Evolutionary conservation across 805 yeast genomes (phyloP).

Genomic region (Pichia pseudocactophila): DNA sequence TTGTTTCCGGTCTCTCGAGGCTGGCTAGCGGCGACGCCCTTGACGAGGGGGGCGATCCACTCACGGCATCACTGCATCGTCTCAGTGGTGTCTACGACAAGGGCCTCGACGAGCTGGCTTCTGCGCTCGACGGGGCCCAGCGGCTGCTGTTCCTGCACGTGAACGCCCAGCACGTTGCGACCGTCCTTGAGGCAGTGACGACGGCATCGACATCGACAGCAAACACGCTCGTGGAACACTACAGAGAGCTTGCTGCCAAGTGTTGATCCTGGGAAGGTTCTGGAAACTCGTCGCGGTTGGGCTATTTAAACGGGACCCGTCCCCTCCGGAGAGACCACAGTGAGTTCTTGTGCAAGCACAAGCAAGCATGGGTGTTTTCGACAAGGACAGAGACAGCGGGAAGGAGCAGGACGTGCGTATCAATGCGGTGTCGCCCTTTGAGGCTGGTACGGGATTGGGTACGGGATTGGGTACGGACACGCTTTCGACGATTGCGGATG

Average conservation of each 20-base stretch:
- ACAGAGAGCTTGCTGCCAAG: neutral
- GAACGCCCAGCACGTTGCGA: constrained; percentile 56
- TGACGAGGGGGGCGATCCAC: constrained; percentile 50
- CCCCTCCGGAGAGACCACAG: too few species aligned
- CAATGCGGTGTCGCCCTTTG: constrained; percentile 5
- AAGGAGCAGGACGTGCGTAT: constrained; percentile 1
- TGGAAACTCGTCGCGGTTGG: neutral
- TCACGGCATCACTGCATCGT: constrained; percentile 58
- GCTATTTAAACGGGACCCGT: neutral
- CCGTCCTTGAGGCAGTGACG: constrained; percentile 33
- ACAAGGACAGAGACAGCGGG: neutral
- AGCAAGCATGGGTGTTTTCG: neutral
- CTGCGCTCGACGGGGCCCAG: constrained; percentile 31
- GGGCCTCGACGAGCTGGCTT: constrained; percentile 61
- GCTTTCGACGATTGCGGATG: neutral
- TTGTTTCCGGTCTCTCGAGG: constrained; percentile 61
- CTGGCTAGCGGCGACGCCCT: constrained; percentile 30
- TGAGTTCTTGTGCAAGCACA: too few species aligned
- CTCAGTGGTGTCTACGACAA: constrained; percentile 75
- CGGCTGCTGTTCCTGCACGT: constrained; percentile 68
- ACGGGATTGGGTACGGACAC: too few species aligned
- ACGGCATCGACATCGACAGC: neutral
- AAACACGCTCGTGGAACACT: neutral
- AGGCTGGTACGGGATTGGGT: too few species aligned
- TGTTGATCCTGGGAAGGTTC: neutral